Conservation (phyloP, 2,329 filamentous ascomycete species). For the Colletotrichum brevisporum region DNA sequence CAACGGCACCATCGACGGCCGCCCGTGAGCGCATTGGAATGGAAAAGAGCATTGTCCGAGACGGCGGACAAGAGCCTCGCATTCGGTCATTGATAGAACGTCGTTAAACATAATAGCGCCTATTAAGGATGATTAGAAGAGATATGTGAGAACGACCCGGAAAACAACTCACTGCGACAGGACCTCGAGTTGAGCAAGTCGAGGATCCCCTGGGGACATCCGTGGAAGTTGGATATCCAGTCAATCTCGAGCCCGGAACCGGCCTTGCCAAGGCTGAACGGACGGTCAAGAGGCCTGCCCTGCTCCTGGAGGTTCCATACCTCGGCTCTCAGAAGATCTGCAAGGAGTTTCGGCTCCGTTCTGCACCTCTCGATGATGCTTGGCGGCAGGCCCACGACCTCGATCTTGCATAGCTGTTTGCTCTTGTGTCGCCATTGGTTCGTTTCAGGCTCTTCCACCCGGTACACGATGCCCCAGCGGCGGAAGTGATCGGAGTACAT, state of each 20-base stretch:
- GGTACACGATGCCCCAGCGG: conserved; percentile 81
- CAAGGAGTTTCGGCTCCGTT: conserved; percentile 77
- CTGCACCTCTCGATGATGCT: conserved; percentile 83
- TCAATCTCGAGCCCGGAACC: conserved; percentile 35
- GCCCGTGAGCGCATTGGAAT: conserved; percentile 87
- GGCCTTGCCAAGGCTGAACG: not conserved
- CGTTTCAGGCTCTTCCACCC: conserved; percentile 49
- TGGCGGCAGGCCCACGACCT: conserved; percentile 74
- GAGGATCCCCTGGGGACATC: conserved; percentile 81
- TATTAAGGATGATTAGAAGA: conserved; percentile 43
- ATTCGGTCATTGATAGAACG: conserved; percentile 69
- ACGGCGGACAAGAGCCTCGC: conserved; percentile 67
- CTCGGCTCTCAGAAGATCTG: conserved; percentile 82
- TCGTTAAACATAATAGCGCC: conserved; percentile 91
- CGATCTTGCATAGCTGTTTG: conserved; percentile 51
- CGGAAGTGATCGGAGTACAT: conserved; percentile 70
- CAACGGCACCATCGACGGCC: conserved; percentile 76
- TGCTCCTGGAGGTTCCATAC: conserved; percentile 75
- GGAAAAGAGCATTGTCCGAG: conserved; percentile 79
- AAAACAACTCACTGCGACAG: conserved; percentile 72
- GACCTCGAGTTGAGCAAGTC: conserved; percentile 83
- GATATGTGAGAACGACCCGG: not conserved
- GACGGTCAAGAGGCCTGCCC: conserved; percentile 35
- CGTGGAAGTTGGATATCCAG: conserved; percentile 76
- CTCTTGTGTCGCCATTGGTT: conserved; percentile 23